Conservation (phyloP, 2,329 filamentous ascomycete species). For the Neonectria ditissima region DNA sequence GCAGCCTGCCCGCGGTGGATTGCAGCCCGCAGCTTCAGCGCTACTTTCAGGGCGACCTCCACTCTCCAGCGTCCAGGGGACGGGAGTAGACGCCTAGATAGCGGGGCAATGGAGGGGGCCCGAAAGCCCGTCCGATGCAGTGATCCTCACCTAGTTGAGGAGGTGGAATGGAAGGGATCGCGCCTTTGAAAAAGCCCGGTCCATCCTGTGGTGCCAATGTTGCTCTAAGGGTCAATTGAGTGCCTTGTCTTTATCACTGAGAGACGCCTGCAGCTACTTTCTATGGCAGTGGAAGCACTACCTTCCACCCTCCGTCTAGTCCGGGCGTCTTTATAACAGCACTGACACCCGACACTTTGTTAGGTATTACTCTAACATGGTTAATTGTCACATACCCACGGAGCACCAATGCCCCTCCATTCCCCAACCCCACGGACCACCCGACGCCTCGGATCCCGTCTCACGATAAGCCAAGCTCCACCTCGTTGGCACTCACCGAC, state of each 20-base stretch:
- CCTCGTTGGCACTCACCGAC: constrained; percentile 10
- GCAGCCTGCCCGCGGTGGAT: constrained; percentile 24
- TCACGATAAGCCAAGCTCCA: constrained; percentile 15
- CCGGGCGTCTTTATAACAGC: too few relatives aligned
- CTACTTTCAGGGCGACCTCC: not conserved
- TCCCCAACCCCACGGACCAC: constrained; percentile 13
- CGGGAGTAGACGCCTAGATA: not conserved
- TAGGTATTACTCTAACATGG: too few relatives aligned
- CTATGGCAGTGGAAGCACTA: not conserved
- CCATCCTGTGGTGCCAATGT: too few relatives aligned
- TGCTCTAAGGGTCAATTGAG: not conserved
- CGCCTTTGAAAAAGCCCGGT: too few relatives aligned
- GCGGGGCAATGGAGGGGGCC: constrained; percentile 14
- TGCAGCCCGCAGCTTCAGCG: not conserved
- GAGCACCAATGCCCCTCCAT: not conserved
- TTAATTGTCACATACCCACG: too few relatives aligned
- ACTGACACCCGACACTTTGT: too few relatives aligned
- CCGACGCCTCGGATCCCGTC: constrained; percentile 2
- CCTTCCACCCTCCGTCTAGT: not conserved
- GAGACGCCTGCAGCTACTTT: not conserved
- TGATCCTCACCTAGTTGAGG: constrained; percentile 4
- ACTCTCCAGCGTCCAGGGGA: not conserved
- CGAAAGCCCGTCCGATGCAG: constrained; percentile 3
- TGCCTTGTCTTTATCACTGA: not conserved
- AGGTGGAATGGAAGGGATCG: too few relatives aligned